phyloP scores from a whole-genome alignment of 2,329 filamentous ascomycete genomes.

The Phialophora verrucosa region DNA sequence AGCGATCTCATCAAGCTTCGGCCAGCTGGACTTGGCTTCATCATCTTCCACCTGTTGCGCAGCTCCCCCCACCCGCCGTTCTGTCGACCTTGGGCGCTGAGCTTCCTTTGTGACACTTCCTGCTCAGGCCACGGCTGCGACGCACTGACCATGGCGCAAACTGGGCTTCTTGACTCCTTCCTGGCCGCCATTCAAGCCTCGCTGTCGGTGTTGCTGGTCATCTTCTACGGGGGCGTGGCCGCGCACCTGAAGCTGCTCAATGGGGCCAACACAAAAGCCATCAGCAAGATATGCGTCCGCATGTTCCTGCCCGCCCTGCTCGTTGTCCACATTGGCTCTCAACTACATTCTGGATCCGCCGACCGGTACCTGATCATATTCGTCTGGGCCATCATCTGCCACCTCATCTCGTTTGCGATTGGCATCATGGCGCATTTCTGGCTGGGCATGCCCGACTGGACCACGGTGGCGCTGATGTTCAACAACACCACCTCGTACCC shows the following conservation, averaged over 20 bases:
- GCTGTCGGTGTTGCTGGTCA: slow-evolving; percentile 60
- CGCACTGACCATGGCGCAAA: slow-evolving; percentile 26
- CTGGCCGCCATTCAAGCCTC: slow-evolving; percentile 62
- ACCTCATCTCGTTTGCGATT: slow-evolving; percentile 55
- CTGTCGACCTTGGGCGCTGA: background rate
- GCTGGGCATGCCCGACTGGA: slow-evolving; percentile 60
- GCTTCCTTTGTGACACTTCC: background rate
- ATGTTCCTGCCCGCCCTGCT: slow-evolving; percentile 61
- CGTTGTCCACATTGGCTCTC: slow-evolving; percentile 59
- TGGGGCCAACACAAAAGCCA: slow-evolving; percentile 56
- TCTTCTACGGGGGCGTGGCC: slow-evolving; percentile 58
- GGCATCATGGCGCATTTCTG: slow-evolving; percentile 52
- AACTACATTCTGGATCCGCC: slow-evolving; percentile 56
- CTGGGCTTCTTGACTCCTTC: slow-evolving; percentile 47
- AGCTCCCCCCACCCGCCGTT: background rate
- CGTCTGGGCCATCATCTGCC: slow-evolving; percentile 60
- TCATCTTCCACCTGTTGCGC: no score
- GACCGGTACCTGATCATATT: slow-evolving; percentile 57
- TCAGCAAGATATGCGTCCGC: slow-evolving; percentile 59
- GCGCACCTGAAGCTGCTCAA: slow-evolving; percentile 59
- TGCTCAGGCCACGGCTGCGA: background rate
- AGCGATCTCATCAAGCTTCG: background rate
- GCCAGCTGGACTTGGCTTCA: background rate
- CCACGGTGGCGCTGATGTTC: slow-evolving; percentile 60
- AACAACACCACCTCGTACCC: slow-evolving; percentile 64